phyloP scores from a whole-genome alignment of 2,329 filamentous ascomycete genomes.

The Aureobasidium sp. region DNA sequence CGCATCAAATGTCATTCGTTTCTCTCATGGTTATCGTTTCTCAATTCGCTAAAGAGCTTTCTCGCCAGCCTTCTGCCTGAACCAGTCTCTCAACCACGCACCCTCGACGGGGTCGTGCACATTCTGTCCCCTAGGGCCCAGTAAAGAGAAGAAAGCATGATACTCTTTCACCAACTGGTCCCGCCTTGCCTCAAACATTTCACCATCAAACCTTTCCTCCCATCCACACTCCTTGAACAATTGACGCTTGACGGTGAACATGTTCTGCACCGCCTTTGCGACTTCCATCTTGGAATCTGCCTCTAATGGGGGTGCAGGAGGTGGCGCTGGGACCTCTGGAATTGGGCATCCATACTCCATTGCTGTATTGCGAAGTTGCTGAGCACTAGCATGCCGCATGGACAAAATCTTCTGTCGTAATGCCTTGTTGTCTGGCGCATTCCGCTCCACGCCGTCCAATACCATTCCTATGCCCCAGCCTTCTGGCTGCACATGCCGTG shows the following conservation, averaged over 20 bases:
- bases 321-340: conserved; percentile 1
- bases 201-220: conserved; percentile 4
- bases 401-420: conserved; percentile 7
- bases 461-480: conserved; percentile 11
- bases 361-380: neutral
- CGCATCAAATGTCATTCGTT: neutral
- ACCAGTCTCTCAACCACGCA: conserved; percentile 13
- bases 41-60: conserved; percentile 1
- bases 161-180: neutral
- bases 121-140: conserved; percentile 5
- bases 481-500: neutral
- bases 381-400: conserved; percentile 6
- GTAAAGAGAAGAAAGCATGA: neutral
- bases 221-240: conserved; percentile 9
- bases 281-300: conserved; percentile 1
- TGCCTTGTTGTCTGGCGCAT: conserved; percentile 5
- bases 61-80: conserved; percentile 15
- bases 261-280: conserved; percentile 12
- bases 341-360: conserved; percentile 1
- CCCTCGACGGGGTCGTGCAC: conserved; percentile 10
- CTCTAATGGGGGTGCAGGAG: neutral
- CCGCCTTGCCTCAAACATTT: conserved; percentile 9
- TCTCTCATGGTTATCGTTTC: neutral
- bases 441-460: neutral
- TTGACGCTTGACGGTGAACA: conserved; percentile 6